These are phyloP conservation scores for Cordyceps sp. DNA, from an alignment of 2,329 filamentous ascomycete species.

Conservation along the genomic window DNA sequence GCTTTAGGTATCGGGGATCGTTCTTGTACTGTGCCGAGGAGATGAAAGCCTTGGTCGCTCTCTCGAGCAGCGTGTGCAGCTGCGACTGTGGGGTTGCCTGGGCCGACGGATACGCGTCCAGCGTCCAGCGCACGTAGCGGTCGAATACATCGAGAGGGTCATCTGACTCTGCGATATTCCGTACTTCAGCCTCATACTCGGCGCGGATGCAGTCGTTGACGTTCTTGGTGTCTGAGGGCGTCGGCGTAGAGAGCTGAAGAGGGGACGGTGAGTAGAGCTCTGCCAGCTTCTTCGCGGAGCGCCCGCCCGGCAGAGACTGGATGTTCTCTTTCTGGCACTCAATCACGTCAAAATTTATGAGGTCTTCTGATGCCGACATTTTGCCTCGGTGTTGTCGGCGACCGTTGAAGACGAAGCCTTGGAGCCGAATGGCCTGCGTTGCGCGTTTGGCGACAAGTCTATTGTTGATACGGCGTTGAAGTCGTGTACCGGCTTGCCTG, in stretches of 20 bases:
- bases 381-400: too few species aligned
- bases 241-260: slow-evolving; percentile 42
- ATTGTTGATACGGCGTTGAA: too few species aligned
- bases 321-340: slow-evolving; percentile 98
- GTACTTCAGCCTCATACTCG: slow-evolving; percentile 74
- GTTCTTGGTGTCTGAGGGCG: slow-evolving; percentile 56
- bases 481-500: too few species aligned
- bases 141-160: slow-evolving; percentile 93
- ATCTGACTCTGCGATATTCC: slow-evolving; percentile 67
- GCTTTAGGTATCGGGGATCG: slow-evolving; percentile 78
- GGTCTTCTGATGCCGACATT: slow-evolving; percentile 33
- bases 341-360: slow-evolving; percentile 76
- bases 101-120: slow-evolving; percentile 86
- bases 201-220: slow-evolving; percentile 65
- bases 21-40: slow-evolving; percentile 82
- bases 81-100: slow-evolving; percentile 88
- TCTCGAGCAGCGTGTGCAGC: slow-evolving; percentile 74
- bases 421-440: too few species aligned
- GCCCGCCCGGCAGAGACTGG: slow-evolving; percentile 70
- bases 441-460: too few species aligned
- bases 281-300: slow-evolving; percentile 79
- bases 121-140: slow-evolving; percentile 91
- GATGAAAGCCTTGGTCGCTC: slow-evolving; percentile 81
- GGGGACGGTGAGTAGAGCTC: slow-evolving; percentile 58
- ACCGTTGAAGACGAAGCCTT: too few species aligned